Base-by-base conservation (phyloP, 1,139 yeast genomes). In the Debaryomycetaceae sp. region DNA sequence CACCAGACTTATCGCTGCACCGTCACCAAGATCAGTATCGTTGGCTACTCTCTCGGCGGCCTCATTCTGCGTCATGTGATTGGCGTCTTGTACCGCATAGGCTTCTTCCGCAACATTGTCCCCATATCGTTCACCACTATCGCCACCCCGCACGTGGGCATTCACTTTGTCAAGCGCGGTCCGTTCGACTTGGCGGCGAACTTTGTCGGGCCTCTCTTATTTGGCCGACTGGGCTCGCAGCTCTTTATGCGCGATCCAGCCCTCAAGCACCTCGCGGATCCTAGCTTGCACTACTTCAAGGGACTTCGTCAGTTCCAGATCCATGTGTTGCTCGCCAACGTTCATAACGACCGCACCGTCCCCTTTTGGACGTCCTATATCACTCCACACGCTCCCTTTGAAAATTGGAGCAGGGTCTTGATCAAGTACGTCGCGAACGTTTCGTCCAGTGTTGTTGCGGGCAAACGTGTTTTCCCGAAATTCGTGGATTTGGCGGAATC, bases 101-200 rank as follows among this genome's bases (percentile, higher is more conserved):
- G 65, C 0, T 63, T 77, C 35, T 83, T 83, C 40, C 66, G 73
- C 2, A 44, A 43, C 2, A 69, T 83, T 13, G 57, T 67, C 38
- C 95, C 95, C 0, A 55, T 69, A 2, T 57, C 73, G 29, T 79
- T 78, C 45, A 66, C 86, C 12, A 81, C 95, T 0, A 79, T 86
- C 58, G 96, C 96, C 2, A 77, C 95, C 2, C 97, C 97, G 1
- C 96, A 87, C 54, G 58, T 83, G 5, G 95, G 95, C 1, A 68
- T 80, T 10, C 65, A 64, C 26, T 71, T 70, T 41, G 67, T 60
- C 42, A 52, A 53, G 13, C 51, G 57, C 8, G 51, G 60, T 8
- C 34, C 64, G 8, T 55, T 68, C 33, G 69, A 73, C 32, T 42
- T 48, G 11, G 29, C 70, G 1, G 56, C 81, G 30, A 81, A 80